Base-by-base conservation (phyloP, 2,329 filamentous ascomycete species). In the Eutypella sp. region DNA sequence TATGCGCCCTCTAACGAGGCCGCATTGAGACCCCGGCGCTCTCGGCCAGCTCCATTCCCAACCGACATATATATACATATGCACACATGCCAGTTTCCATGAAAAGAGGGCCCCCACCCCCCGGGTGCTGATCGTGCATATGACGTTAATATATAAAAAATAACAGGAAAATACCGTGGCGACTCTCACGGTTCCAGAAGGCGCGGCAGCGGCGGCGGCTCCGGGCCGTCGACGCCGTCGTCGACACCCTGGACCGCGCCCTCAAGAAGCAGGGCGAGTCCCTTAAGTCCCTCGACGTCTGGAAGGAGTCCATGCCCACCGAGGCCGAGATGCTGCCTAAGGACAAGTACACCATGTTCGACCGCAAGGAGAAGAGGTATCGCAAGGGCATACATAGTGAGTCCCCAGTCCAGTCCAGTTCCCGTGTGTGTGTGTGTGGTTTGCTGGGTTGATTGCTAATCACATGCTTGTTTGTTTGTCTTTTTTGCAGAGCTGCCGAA, bases 331-430 rank as follows among this genome's bases (percentile, higher is more conserved):
- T 99, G 93, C 66, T 95, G 66, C 86, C 93, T 40, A 86, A 82
- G 69, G 93, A 99, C 73, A 99, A 99, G 73, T 99, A 99, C 73
- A 96, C 89, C 23, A 86, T 99, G 61, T 99, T 97, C 69, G 92
- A 96, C 69, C 84, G 91, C 59, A 96, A 97, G 70, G 90, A 87
- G 67, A 95, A 91, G 82, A 84, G 81, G 59, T 99, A 97, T 68
- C 79, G 93, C 65, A 99, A 99, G 81, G 89, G 90, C 46, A 91
- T 99, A 67, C 92, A 97, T 72, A 97, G 91, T 96, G 78, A 59
- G 89, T 82, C 46, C n/a, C 10, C 36, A 18, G 6, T 25, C n/a
- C n/a, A n/a, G n/a, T n/a, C n/a, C n/a, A n/a, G n/a, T n/a, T n/a
- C n/a, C n/a, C n/a, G n/a, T 7, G 5, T 43, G 31, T 23, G 13